phyloP scores from a whole-genome alignment of 2,329 filamentous ascomycete genomes.

The Sporothrix schenckii region DNA sequence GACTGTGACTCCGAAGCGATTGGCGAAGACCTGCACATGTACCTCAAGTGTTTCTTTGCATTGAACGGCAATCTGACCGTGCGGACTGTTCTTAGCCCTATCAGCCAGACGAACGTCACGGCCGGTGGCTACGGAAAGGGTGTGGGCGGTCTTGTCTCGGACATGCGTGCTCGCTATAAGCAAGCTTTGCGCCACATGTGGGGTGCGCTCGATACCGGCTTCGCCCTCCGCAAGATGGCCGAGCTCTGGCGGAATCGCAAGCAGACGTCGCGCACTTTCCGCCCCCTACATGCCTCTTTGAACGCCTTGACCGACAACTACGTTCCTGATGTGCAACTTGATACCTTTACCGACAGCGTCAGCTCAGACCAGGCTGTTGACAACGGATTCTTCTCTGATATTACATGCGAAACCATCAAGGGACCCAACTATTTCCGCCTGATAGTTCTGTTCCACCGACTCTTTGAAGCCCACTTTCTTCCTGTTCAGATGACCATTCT shows the following conservation, averaged over 20 bases:
- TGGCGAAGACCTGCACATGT: conserved; percentile 77
- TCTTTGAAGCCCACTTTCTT: conserved; percentile 76
- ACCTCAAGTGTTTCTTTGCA: conserved; percentile 76
- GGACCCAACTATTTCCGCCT: conserved; percentile 60
- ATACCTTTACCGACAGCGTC: conserved; percentile 34
- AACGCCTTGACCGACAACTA: conserved; percentile 52
- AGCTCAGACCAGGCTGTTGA: conserved; percentile 47
- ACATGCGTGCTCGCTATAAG: conserved; percentile 68
- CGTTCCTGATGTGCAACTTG: conserved; percentile 50
- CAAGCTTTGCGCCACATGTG: conserved; percentile 77
- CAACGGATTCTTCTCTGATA: conserved; percentile 59
- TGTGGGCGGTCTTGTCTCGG: conserved; percentile 56
- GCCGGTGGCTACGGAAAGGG: conserved; percentile 59
- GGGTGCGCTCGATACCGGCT: conserved; percentile 71
- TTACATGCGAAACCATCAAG: conserved; percentile 55
- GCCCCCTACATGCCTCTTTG: conserved; percentile 58
- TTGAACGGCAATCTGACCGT: conserved; percentile 69
- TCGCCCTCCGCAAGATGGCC: conserved; percentile 60
- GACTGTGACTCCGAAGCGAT: conserved; percentile 71
- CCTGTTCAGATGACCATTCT: conserved; percentile 69
- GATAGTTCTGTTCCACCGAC: conserved; percentile 62
- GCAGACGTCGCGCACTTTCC: conserved; percentile 58
- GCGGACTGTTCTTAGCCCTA: conserved; percentile 66
- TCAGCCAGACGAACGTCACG: conserved; percentile 73
- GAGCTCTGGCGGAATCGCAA: conserved; percentile 62